Percentiles rank a stretch among this genome's conserved stretches.
phyloP scores from a whole-genome alignment of 257 asterid genomes.

The Scutellaria galericulata region DNA sequence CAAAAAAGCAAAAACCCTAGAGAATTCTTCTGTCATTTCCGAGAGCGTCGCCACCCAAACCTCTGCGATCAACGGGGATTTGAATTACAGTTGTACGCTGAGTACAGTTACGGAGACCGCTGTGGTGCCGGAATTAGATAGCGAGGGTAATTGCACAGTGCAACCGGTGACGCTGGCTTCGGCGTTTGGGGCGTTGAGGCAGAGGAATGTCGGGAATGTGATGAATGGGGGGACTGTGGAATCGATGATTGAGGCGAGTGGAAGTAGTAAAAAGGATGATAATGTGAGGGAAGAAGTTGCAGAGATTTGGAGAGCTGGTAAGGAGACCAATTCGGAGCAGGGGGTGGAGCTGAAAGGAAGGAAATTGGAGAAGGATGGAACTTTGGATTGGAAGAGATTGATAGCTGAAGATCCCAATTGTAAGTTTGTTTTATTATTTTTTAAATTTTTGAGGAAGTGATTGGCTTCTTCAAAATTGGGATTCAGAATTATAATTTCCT shows the following conservation, averaged over 20 bases:
- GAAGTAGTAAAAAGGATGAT: slow-evolving; percentile 38
- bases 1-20: slow-evolving; percentile 36
- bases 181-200: slow-evolving; percentile 70
- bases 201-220: slow-evolving; percentile 71
- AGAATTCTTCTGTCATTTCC: slow-evolving; percentile 32
- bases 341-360: slow-evolving; percentile 54
- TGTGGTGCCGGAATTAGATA: slow-evolving; percentile 40
- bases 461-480: slow-evolving; percentile 10
- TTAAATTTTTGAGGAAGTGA: neutral
- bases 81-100: slow-evolving; percentile 47
- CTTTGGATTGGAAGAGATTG: slow-evolving; percentile 84
- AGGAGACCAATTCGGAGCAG: slow-evolving; percentile 42
- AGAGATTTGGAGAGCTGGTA: slow-evolving; percentile 34
- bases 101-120: slow-evolving; percentile 50
- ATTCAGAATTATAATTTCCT: neutral
- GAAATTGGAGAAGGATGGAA: slow-evolving; percentile 67
- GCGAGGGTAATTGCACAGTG: slow-evolving; percentile 47
- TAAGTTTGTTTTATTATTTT: slow-evolving; percentile 41
- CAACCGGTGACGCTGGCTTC: slow-evolving; percentile 40
- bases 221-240: slow-evolving; percentile 54
- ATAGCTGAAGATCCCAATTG: slow-evolving; percentile 72
- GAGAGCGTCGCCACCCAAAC: slow-evolving; percentile 29
- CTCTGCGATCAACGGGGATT: slow-evolving; percentile 41
- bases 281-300: slow-evolving; percentile 41
- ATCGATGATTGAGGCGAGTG: slow-evolving; percentile 50